These are phyloP conservation scores for Mitragyna speciosa DNA, from an alignment of 257 asterid genomes.

Conservation along the genomic window DNA sequence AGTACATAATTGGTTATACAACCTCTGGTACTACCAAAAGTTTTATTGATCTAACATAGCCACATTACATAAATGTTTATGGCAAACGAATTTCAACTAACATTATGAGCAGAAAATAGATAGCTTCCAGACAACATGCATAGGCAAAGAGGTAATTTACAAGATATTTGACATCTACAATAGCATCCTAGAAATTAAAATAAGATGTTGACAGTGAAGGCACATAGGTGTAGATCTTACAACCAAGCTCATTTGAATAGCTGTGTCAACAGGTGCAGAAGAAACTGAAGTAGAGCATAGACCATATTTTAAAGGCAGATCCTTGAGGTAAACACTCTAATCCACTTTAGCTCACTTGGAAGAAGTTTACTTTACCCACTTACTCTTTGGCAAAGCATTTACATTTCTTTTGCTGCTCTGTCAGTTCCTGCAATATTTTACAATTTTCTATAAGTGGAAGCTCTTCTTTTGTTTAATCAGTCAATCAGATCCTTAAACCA, in stretches of 20 bases:
- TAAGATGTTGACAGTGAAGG: conserved; percentile 10
- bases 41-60: conserved; percentile 18
- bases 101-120: conserved; percentile 3
- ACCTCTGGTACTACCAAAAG: not conserved
- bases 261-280: conserved; percentile 31
- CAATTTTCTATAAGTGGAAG: conserved; percentile 7
- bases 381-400: conserved; percentile 55
- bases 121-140: conserved; percentile 15
- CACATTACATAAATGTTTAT: not conserved
- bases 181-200: conserved; percentile 15
- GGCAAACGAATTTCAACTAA: conserved; percentile 20
- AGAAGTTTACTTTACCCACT: conserved; percentile 22
- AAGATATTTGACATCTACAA: conserved; percentile 12
- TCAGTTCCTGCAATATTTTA: conserved; percentile 62
- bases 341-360: conserved; percentile 19
- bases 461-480: conserved; percentile 1
- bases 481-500: not conserved
- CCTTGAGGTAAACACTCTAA: not conserved
- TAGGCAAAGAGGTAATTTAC: conserved; percentile 14
- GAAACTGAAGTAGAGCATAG: conserved; percentile 18
- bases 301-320: not conserved
- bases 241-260: conserved; percentile 25
- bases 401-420: conserved; percentile 84
- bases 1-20: not conserved
- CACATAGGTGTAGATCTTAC: conserved; percentile 25